Evolutionary conservation across 192 early-diverging fungal genomes (phyloP).

Genomic region (Dissophora ornata): DNA sequence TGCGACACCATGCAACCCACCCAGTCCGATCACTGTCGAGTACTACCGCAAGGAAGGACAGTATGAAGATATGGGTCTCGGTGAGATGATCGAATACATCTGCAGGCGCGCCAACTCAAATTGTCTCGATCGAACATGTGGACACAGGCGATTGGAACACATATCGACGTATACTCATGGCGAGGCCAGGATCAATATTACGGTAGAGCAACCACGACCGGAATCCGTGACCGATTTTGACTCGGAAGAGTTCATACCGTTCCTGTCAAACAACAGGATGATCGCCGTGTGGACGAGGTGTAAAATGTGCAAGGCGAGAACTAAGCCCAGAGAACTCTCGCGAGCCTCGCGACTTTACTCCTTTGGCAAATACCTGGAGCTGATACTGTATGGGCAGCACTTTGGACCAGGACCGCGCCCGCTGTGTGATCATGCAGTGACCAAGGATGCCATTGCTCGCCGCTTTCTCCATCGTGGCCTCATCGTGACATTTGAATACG

Average conservation of each 20-base stretch:
- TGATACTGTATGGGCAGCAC: conserved; percentile 77
- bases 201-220: conserved; percentile 36
- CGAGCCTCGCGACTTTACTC: conserved; percentile 84
- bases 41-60: conserved; percentile 60
- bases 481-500: conserved; percentile 77
- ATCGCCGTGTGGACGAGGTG: conserved; percentile 89
- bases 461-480: conserved; percentile 80
- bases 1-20: conserved; percentile 57
- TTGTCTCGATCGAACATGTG: conserved; percentile 60
- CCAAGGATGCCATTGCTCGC: conserved; percentile 68
- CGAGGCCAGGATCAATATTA: conserved; percentile 60
- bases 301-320: conserved; percentile 71
- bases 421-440: conserved; percentile 62
- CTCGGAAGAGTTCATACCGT: conserved; percentile 55
- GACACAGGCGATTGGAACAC: conserved; percentile 61
- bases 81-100: conserved; percentile 60
- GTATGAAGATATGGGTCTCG: conserved; percentile 58
- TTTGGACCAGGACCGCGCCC: conserved; percentile 62
- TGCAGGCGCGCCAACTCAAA: conserved; percentile 53
- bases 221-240: conserved; percentile 26
- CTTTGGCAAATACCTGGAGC: conserved; percentile 94
- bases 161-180: conserved; percentile 67
- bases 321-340: conserved; percentile 75
- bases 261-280: conserved; percentile 65
- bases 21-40: conserved; percentile 59